Percentiles rank a stretch among this genome's conserved stretches.
phyloP scores from a whole-genome alignment of 345 rosid species.

The Isatis tinctoria region DNA sequence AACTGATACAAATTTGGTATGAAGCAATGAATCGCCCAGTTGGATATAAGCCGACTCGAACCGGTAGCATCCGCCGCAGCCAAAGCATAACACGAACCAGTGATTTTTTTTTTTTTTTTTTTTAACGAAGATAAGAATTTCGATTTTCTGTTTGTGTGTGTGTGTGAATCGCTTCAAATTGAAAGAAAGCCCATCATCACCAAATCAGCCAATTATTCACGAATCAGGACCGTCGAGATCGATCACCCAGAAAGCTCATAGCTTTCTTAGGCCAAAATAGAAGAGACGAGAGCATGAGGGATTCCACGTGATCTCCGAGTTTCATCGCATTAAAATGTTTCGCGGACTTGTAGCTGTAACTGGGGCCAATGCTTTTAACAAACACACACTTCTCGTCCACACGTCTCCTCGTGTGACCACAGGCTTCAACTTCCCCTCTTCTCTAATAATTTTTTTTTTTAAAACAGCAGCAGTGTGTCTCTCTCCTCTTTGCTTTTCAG shows the following conservation, averaged over 20 bases:
- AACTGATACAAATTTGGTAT: not conserved
- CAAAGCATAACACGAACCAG: too few species aligned
- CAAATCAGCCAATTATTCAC: not conserved
- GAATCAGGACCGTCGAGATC: not conserved
- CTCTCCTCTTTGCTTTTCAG: not conserved
- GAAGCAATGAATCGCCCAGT: not conserved
- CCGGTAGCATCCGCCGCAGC: not conserved
- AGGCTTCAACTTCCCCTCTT: not conserved
- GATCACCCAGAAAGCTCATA: not conserved
- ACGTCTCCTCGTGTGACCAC: constrained; percentile 16
- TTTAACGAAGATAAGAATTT: too few species aligned
- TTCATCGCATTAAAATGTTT: not conserved
- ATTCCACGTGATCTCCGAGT: constrained; percentile 2
- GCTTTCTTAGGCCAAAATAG: not conserved
- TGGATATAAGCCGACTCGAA: not conserved
- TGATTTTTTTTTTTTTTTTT: too few species aligned
- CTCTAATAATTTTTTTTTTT: not conserved
- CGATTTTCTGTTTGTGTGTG: too few species aligned
- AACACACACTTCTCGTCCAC: not conserved
- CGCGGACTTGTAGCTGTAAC: constrained; percentile 5
- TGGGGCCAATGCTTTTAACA: constrained; percentile 2
- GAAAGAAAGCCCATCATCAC: too few species aligned
- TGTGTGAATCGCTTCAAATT: too few species aligned
- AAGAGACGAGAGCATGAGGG: not conserved
- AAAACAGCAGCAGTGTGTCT: constrained; percentile 9